These are phyloP conservation scores for Melastoma malabathricum DNA, from an alignment of 345 rosid genomes.

Conservation along the genomic window DNA sequence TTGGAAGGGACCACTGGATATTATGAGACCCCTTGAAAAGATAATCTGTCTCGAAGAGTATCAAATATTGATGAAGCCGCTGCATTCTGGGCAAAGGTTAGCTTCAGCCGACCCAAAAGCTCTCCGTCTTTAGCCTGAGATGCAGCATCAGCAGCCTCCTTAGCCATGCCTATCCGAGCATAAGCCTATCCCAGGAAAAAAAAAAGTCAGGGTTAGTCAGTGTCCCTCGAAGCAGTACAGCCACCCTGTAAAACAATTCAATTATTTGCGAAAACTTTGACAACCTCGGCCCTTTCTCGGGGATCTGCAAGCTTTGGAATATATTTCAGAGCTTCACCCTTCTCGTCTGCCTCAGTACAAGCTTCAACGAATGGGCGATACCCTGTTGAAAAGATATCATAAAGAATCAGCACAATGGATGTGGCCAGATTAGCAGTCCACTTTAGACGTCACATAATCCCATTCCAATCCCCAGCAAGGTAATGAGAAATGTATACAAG, in stretches of 20 bases:
- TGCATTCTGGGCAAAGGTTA: slow-evolving; percentile 74
- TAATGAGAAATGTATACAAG: too few relatives aligned
- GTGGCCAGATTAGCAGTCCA: background rate
- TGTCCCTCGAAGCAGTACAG: background rate
- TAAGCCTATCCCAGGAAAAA: slow-evolving; percentile 41
- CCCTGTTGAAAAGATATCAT: slow-evolving; percentile 28
- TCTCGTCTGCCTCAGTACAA: slow-evolving; percentile 80
- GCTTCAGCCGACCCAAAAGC: slow-evolving; percentile 69
- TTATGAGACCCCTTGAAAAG: slow-evolving; percentile 70
- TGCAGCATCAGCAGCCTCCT: slow-evolving; percentile 98
- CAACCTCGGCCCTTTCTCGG: slow-evolving; percentile 88
- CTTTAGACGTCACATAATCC: too few relatives aligned
- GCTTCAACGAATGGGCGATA: slow-evolving; percentile 95
- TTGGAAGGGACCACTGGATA: background rate
- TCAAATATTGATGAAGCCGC: slow-evolving; percentile 78
- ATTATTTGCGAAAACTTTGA: slow-evolving; percentile 1
- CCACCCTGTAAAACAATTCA: background rate
- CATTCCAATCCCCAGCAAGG: too few relatives aligned
- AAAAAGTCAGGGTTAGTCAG: background rate
- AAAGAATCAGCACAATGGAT: background rate
- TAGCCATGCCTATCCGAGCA: slow-evolving; percentile 93
- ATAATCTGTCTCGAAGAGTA: slow-evolving; percentile 61
- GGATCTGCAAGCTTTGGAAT: slow-evolving; percentile 86
- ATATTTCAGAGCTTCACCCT: slow-evolving; percentile 82
- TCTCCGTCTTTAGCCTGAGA: slow-evolving; percentile 91